phyloP scores from a whole-genome alignment of 2,329 filamentous ascomycete species.

The Nemania diffusa region DNA sequence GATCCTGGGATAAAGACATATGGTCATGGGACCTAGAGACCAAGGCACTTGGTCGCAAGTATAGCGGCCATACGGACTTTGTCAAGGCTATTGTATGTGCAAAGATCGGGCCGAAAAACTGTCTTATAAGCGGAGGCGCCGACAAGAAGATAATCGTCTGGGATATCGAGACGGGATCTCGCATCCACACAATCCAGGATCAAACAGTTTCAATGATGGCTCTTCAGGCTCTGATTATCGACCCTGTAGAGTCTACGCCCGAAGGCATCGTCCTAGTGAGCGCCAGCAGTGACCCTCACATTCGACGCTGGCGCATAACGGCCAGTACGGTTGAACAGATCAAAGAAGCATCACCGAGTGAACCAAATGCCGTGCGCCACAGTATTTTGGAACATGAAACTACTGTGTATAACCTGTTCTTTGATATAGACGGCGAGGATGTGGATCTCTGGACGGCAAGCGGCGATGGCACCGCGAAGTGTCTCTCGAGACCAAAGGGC shows the following conservation, averaged over 20 bases:
- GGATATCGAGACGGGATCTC: slow-evolving; percentile 74
- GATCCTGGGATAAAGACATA: slow-evolving; percentile 93
- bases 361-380: slow-evolving; percentile 55
- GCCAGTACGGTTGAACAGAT: slow-evolving; percentile 65
- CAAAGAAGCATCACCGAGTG: slow-evolving; percentile 56
- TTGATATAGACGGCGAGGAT: slow-evolving; percentile 69
- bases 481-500: slow-evolving; percentile 72
- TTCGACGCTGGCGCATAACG: slow-evolving; percentile 79
- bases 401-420: slow-evolving; percentile 83
- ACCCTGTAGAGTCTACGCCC: slow-evolving; percentile 68
- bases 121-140: slow-evolving; percentile 78
- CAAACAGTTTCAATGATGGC: slow-evolving; percentile 76
- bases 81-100: slow-evolving; percentile 81
- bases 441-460: slow-evolving; percentile 92
- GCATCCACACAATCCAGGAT: slow-evolving; percentile 81
- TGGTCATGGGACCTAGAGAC: slow-evolving; percentile 83
- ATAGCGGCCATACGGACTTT: slow-evolving; percentile 86
- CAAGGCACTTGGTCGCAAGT: slow-evolving; percentile 65
- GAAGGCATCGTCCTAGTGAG: slow-evolving; percentile 73
- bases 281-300: slow-evolving; percentile 81
- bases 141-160: slow-evolving; percentile 87
- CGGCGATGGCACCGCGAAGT: slow-evolving; percentile 88
- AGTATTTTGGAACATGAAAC: slow-evolving; percentile 86
- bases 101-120: slow-evolving; percentile 68
- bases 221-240: slow-evolving; percentile 81